phyloP scores from a whole-genome alignment of 805 yeast genomes.

The Starmerella potacharoeniae region DNA sequence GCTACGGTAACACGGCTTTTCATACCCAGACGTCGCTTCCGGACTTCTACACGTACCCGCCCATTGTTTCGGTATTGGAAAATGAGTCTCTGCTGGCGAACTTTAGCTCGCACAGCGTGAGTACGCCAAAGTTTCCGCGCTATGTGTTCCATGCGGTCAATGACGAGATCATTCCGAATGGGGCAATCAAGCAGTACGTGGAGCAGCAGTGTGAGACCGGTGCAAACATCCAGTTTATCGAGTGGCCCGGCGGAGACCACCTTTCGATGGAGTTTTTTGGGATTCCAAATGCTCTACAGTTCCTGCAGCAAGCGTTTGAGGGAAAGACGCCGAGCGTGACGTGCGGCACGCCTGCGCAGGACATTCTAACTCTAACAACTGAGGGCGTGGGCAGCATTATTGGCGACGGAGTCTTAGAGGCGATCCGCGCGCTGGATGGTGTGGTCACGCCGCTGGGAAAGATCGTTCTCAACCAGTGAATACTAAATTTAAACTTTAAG shows the following conservation, averaged over 20 bases:
- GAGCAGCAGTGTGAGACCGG: slow-evolving; percentile 9
- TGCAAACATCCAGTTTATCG: slow-evolving; percentile 7
- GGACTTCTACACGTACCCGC: slow-evolving; percentile 3
- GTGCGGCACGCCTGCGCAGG: slow-evolving; percentile 1
- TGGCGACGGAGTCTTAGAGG: neutral
- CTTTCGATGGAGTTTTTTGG: neutral
- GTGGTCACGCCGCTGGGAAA: slow-evolving; percentile 6
- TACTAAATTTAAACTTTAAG: too few relatives aligned
- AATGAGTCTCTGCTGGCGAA: neutral
- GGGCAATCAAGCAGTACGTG: slow-evolving; percentile 13
- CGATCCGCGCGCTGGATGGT: neutral
- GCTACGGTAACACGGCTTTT: neutral
- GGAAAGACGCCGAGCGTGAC: slow-evolving; percentile 1
- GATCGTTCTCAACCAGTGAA: neutral
- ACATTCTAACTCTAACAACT: neutral
- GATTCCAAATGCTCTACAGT: slow-evolving; percentile 11
- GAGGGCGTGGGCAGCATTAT: neutral
- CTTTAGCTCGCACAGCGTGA: slow-evolving; percentile 6
- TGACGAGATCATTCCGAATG: slow-evolving; percentile 21
- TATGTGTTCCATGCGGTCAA: slow-evolving; percentile 20
- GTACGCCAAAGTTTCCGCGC: slow-evolving; percentile 19
- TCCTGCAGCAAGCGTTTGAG: slow-evolving; percentile 2
- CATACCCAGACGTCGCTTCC: neutral
- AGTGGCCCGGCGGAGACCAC: slow-evolving; percentile 4
- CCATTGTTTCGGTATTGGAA: neutral